Percentiles rank a stretch among this genome's conserved stretches.
Evolutionary conservation across 139 green algal species (phyloP).

Genomic region (Chlamydomonas incerta): DNA sequence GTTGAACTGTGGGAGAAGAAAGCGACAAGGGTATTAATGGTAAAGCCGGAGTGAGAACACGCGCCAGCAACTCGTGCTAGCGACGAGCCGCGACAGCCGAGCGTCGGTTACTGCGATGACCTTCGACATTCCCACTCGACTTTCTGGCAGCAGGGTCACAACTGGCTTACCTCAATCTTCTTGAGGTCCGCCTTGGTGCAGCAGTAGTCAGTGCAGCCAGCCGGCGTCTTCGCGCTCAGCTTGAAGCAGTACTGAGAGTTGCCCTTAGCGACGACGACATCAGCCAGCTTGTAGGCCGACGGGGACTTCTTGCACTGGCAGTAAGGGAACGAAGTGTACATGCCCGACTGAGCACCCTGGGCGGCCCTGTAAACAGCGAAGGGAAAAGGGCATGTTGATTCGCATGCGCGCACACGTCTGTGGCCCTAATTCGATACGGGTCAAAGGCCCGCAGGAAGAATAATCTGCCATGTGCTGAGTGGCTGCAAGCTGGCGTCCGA

Average conservation of each 20-base stretch:
- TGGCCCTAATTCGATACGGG: too few species aligned
- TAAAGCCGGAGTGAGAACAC: not conserved
- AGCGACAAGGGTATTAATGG: not conserved
- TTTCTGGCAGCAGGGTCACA: not conserved
- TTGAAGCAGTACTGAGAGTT: not conserved
- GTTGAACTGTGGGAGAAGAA: not conserved
- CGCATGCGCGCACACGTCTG: too few species aligned
- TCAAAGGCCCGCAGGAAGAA: too few species aligned
- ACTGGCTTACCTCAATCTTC: constrained; percentile 2
- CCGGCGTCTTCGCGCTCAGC: not conserved
- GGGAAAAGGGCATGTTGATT: too few species aligned
- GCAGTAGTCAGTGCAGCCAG: not conserved
- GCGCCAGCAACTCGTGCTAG: not conserved
- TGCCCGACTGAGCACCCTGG: too few species aligned
- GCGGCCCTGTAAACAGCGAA: too few species aligned
- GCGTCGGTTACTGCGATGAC: not conserved
- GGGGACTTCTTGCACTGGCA: not conserved
- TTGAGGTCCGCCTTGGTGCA: not conserved
- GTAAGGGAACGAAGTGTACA: too few species aligned
- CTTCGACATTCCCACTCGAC: not conserved
- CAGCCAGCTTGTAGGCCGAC: not conserved
- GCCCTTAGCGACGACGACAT: not conserved
- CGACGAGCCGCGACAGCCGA: not conserved
- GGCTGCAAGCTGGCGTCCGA: too few species aligned
- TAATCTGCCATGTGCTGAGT: too few species aligned